A percentile compares a stretch with the other conserved stretches of the same genome.
Conservation (phyloP, 2,329 filamentous ascomycete species). For the Berkeleyomyces basicola region DNA sequence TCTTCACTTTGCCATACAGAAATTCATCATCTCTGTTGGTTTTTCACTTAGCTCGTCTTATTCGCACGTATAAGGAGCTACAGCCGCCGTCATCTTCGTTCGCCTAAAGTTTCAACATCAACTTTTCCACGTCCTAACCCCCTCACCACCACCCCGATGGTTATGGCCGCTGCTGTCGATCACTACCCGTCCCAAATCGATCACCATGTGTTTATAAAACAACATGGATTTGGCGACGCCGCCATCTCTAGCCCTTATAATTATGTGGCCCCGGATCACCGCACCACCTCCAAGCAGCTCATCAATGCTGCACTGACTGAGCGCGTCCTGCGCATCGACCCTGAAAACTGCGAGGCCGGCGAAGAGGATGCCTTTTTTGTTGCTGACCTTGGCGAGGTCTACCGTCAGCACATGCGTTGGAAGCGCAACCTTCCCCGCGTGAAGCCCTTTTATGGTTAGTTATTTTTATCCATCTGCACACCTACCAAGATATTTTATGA, state of each 20-base stretch:
- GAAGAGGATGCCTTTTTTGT: slow-evolving; percentile 98
- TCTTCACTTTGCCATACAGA: not conserved
- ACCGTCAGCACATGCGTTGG: slow-evolving; percentile 96
- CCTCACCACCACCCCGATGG: slow-evolving; percentile 29
- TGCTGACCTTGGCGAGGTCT: slow-evolving; percentile 93
- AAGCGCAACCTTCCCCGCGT: slow-evolving; percentile 85
- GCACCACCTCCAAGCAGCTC: slow-evolving; percentile 49
- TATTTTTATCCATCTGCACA: not conserved
- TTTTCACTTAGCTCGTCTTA: slow-evolving; percentile 13
- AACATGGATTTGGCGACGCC: slow-evolving; percentile 21
- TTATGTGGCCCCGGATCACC: slow-evolving; percentile 15
- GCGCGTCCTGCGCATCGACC: slow-evolving; percentile 69
- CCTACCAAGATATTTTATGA: not conserved
- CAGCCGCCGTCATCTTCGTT: not conserved
- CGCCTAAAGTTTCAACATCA: slow-evolving; percentile 1
- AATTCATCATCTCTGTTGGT: slow-evolving; percentile 4
- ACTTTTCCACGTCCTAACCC: slow-evolving; percentile 3
- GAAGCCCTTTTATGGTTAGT: slow-evolving; percentile 85
- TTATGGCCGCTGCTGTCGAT: slow-evolving; percentile 47
- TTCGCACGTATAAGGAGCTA: slow-evolving; percentile 9
- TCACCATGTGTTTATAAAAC: slow-evolving; percentile 34
- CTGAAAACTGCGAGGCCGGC: slow-evolving; percentile 74
- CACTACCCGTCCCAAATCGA: slow-evolving; percentile 33
- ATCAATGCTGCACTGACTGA: slow-evolving; percentile 76
- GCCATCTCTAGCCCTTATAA: not conserved